Evolutionary conservation across 164 flowering plant species (phyloP).

Genomic region (Kalanchoe fedtschenkoi): DNA sequence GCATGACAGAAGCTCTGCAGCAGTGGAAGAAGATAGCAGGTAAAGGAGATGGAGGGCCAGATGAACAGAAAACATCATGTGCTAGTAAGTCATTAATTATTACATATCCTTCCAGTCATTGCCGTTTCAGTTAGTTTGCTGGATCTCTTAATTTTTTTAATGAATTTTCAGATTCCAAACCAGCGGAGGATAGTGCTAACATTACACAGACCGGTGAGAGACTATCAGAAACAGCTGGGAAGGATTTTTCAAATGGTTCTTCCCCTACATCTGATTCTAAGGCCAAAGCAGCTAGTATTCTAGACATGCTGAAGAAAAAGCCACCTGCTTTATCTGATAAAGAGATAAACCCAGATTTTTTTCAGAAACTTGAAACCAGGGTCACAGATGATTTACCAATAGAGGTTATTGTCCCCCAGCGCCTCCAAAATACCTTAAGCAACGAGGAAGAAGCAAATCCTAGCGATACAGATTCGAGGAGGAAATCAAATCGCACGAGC

Average conservation of each 20-base stretch:
- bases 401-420: constrained; percentile 78
- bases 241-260: constrained; percentile 26
- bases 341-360: constrained; percentile 82
- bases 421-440: constrained; percentile 40
- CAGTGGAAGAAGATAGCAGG: constrained; percentile 73
- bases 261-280: constrained; percentile 32
- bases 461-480: constrained; percentile 25
- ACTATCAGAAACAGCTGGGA: constrained; percentile 20
- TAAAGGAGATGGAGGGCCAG: constrained; percentile 41
- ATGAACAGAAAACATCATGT: constrained; percentile 29
- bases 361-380: constrained; percentile 74
- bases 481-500: constrained; percentile 20
- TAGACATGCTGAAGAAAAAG: constrained; percentile 77
- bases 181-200: constrained; percentile 18
- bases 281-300: constrained; percentile 36
- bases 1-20: constrained; percentile 81
- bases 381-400: constrained; percentile 76
- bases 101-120: background rate
- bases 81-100: constrained; percentile 27
- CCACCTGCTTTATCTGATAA: constrained; percentile 61
- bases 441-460: constrained; percentile 39
- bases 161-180: constrained; percentile 15
- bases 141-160: background rate
- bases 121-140: background rate
- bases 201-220: constrained; percentile 24